phyloP scores from a whole-genome alignment of 495 filamentous ascomycete genomes.

The Podospora tetraspora region DNA sequence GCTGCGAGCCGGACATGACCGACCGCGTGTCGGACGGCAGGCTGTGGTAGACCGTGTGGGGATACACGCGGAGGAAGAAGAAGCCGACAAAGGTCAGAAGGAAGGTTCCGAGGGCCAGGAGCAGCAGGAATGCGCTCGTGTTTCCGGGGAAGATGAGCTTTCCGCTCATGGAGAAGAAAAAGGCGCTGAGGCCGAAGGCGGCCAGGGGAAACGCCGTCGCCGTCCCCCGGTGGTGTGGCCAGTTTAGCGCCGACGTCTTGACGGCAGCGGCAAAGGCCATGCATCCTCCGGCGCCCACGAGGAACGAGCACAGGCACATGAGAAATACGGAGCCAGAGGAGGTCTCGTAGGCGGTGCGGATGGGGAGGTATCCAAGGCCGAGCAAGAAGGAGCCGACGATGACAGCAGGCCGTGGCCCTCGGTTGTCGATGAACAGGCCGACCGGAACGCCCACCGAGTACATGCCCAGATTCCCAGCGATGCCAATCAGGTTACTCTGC shows the following conservation, averaged over 20 bases:
- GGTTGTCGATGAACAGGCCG: slow-evolving; percentile 78
- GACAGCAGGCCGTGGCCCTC: slow-evolving; percentile 72
- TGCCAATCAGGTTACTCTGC: slow-evolving; percentile 83
- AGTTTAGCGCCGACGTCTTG: slow-evolving; percentile 88
- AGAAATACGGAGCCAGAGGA: slow-evolving; percentile 61
- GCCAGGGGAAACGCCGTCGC: slow-evolving; percentile 90
- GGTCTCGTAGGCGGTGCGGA: slow-evolving; percentile 58
- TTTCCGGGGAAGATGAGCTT: slow-evolving; percentile 76
- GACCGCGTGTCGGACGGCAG: slow-evolving; percentile 45
- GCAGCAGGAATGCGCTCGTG: slow-evolving; percentile 69
- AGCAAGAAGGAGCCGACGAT: slow-evolving; percentile 67
- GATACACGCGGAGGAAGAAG: slow-evolving; percentile 76
- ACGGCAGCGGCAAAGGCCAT: slow-evolving; percentile 80
- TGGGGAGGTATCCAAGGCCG: slow-evolving; percentile 73
- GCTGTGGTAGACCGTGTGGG: slow-evolving; percentile 59
- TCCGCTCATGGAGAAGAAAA: slow-evolving; percentile 84
- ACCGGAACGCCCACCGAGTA: slow-evolving; percentile 86
- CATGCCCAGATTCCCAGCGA: slow-evolving; percentile 93
- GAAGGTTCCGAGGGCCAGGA: slow-evolving; percentile 78
- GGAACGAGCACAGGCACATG: slow-evolving; percentile 74
- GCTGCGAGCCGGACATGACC: slow-evolving; percentile 48
- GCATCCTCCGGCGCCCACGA: slow-evolving; percentile 84
- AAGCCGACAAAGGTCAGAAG: slow-evolving; percentile 64
- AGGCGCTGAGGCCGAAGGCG: slow-evolving; percentile 90
- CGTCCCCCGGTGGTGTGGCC: slow-evolving; percentile 84